Evolutionary conservation across 2,329 filamentous ascomycete genomes (phyloP).

Genomic region (Exophiala sideris): DNA sequence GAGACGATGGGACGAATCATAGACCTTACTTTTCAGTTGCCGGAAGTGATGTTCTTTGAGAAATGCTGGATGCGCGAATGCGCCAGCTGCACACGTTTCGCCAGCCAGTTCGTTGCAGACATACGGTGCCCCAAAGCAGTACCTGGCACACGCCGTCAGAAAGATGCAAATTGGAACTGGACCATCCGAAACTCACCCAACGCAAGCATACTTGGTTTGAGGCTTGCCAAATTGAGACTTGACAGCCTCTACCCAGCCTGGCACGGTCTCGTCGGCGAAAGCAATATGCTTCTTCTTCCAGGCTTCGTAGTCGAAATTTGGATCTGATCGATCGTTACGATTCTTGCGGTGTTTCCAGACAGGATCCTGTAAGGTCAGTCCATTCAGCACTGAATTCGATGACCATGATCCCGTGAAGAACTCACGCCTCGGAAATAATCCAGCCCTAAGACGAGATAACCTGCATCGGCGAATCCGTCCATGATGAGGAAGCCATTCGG

Average conservation of each 20-base stretch:
- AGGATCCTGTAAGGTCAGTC: slow-evolving; percentile 36
- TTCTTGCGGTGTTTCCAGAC: slow-evolving; percentile 42
- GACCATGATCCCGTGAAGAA: slow-evolving; percentile 2
- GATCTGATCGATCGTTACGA: slow-evolving; percentile 29
- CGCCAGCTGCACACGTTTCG: slow-evolving; percentile 41
- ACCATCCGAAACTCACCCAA: slow-evolving; percentile 13
- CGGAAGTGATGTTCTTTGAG: slow-evolving; percentile 48
- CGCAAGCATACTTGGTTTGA: slow-evolving; percentile 22
- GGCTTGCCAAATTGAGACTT: slow-evolving; percentile 35
- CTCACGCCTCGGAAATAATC: slow-evolving; percentile 47
- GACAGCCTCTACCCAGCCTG: slow-evolving; percentile 43
- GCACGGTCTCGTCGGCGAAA: slow-evolving; percentile 45
- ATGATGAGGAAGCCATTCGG: slow-evolving; percentile 45
- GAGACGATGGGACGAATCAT: not conserved
- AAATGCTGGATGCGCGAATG: slow-evolving; percentile 52
- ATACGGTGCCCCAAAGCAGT: slow-evolving; percentile 41
- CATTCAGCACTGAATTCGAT: not conserved
- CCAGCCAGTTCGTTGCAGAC: slow-evolving; percentile 43
- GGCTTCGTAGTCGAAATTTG: slow-evolving; percentile 47
- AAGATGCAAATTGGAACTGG: not conserved
- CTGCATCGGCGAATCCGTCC: slow-evolving; percentile 46
- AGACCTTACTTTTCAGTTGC: slow-evolving; percentile 31
- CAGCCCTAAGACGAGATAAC: slow-evolving; percentile 43
- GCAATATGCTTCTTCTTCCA: slow-evolving; percentile 48
- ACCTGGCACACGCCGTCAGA: slow-evolving; percentile 7